Base-by-base conservation (phyloP, 2,329 filamentous ascomycete species). In the Colletotrichum sp. region DNA sequence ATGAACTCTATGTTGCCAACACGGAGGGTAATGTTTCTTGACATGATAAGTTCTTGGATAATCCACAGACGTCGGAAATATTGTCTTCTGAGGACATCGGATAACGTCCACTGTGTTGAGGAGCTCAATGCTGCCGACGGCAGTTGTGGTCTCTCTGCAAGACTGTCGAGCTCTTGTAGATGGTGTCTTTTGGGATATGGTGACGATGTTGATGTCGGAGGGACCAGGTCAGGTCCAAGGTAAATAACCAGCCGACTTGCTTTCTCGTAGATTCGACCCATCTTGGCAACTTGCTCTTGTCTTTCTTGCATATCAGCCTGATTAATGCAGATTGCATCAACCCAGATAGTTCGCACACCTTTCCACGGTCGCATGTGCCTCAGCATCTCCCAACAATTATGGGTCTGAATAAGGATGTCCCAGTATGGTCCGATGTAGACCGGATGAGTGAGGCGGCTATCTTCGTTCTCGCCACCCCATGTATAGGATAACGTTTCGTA, bases 1-100 rank as follows among this genome's bases (percentile, higher is more conserved):
- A 4, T 1, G 1, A 6, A 44, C 1, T 44, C 39, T 0, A 1
- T 4, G 2, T 44, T 19, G 3, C 39, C 39, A 0, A 44, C 0
- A n/a, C 39, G 39, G 0, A 44, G 3, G 19, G 19, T n/a, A 0
- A n/a, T n/a, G 0, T 12, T 4, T 0, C 39, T n/a, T 0, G 39
- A 44, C 9, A 44, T 6, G 9, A 44, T 12, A 1, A 44, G 9
- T 44, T 44, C 19, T 1, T 44, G 39, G 3, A 44, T 4, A 5
- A 44, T 44, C 39, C 39, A n/a, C 1, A 44, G 39, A 0, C 39
- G 39, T 2, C 19, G 39, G 0, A 44, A 44, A 1, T 44, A n/a
- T 44, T 4, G 1, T 44, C 39, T 44, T 0, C 5, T 6, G 0
- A 44, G 8, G 0, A 44, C 2, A 2, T 44, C 5, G 0, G 39